These are phyloP conservation scores for Bauhinia variegata DNA, from an alignment of 306 rosid genomes.

Conservation along the genomic window DNA sequence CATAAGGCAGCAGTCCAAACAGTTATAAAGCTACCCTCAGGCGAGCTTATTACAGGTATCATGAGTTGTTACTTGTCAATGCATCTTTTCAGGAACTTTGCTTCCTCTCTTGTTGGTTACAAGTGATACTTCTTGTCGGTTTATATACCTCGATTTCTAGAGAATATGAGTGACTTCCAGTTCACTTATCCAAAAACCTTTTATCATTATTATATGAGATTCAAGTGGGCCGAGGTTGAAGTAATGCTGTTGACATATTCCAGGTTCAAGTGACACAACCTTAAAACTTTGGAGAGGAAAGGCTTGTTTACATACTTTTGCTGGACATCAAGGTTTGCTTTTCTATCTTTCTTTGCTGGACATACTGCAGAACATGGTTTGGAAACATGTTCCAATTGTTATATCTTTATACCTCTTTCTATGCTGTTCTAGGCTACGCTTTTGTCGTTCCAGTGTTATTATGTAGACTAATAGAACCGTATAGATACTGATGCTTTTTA, in stretches of 20 bases:
- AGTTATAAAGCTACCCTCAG: constrained; percentile 79
- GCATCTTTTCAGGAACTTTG: constrained; percentile 17
- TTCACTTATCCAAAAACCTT: constrained; percentile 11
- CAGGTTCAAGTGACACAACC: constrained; percentile 89
- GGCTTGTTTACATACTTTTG: constrained; percentile 69
- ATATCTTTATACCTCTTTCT: constrained; percentile 25
- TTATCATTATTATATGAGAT: constrained; percentile 6
- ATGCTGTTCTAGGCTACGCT: constrained; percentile 13
- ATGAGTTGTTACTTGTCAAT: constrained; percentile 16
- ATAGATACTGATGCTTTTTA: constrained; percentile 33
- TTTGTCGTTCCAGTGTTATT: constrained; percentile 16
- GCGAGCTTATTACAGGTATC: constrained; percentile 85
- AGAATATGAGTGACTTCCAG: constrained; percentile 2
- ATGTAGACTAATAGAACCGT: constrained; percentile 25
- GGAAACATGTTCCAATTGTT: not conserved
- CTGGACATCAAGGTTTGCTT: constrained; percentile 84
- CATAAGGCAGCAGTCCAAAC: constrained; percentile 86
- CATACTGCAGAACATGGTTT: not conserved
- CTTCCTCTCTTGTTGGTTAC: constrained; percentile 16
- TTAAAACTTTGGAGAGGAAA: constrained; percentile 91
- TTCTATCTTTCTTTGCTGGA: constrained; percentile 7
- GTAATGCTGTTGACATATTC: constrained; percentile 32
- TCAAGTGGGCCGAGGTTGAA: constrained; percentile 19
- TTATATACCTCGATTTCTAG: constrained; percentile 3
- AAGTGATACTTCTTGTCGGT: not conserved